Percentiles rank a stretch among this genome's conserved stretches.
These are phyloP conservation scores for Verbascum thapsus DNA, from an alignment of 257 asterid species.

Conservation along the genomic window DNA sequence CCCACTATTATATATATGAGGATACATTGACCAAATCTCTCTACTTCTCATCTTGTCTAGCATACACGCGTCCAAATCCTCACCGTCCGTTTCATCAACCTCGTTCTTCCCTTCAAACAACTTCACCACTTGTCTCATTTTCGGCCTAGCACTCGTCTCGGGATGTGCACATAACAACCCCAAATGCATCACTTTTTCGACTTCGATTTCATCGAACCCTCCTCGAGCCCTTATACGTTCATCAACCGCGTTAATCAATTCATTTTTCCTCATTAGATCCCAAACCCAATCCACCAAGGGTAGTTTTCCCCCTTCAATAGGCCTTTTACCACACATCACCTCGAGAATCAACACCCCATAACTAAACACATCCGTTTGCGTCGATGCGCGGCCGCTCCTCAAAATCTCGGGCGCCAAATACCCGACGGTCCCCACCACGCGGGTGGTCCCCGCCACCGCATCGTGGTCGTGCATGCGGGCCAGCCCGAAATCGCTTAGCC, in stretches of 20 bases:
- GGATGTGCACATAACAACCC: slow-evolving; percentile 58
- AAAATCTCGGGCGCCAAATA: slow-evolving; percentile 68
- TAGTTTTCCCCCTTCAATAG: slow-evolving; percentile 51
- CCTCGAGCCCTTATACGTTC: slow-evolving; percentile 31
- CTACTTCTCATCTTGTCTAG: slow-evolving; percentile 45
- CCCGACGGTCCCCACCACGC: slow-evolving; percentile 74
- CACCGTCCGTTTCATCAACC: slow-evolving; percentile 38
- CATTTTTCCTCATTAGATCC: slow-evolving; percentile 46
- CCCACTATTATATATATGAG: slow-evolving; percentile 36
- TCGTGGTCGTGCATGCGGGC: slow-evolving; percentile 73
- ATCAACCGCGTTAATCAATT: slow-evolving; percentile 47
- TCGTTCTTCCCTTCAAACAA: slow-evolving; percentile 52
- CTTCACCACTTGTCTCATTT: slow-evolving; percentile 68
- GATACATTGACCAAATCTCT: slow-evolving; percentile 47
- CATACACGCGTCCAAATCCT: slow-evolving; percentile 49
- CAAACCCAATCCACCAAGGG: slow-evolving; percentile 60
- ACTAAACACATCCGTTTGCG: slow-evolving; percentile 54
- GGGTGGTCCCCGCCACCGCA: slow-evolving; percentile 59
- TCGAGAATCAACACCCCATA: slow-evolving; percentile 60
- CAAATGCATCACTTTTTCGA: slow-evolving; percentile 49
- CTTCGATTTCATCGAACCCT: slow-evolving; percentile 48
- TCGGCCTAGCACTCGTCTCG: slow-evolving; percentile 58
- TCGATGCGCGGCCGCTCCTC: slow-evolving; percentile 59
- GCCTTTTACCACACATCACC: slow-evolving; percentile 65
- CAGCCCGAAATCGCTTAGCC: slow-evolving; percentile 72